Conservation (phyloP, 108 stramenopile species). For the Heterococcus sp. region DNA sequence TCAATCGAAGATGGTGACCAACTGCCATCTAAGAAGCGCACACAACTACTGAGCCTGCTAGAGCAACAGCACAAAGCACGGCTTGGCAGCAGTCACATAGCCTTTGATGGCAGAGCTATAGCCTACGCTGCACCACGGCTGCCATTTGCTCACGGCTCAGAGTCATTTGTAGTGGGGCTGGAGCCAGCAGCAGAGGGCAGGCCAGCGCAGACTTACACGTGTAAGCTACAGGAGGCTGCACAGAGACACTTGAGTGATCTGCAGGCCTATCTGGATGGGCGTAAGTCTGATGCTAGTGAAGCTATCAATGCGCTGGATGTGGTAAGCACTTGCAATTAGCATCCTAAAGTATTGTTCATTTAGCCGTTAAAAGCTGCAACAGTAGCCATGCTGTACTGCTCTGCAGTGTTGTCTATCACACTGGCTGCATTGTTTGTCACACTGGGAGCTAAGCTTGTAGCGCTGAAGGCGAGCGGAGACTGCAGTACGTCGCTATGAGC, state of each 20-base stretch:
- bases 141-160: slow-evolving; percentile 11
- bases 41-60: neutral
- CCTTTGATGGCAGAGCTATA: slow-evolving; percentile 17
- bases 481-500: slow-evolving; percentile 1
- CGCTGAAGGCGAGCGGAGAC: neutral
- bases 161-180: slow-evolving; percentile 30
- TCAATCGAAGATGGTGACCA: slow-evolving; percentile 41
- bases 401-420: too few relatives aligned
- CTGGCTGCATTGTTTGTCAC: neutral
- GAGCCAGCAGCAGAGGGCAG: slow-evolving; percentile 31
- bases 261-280: slow-evolving; percentile 8
- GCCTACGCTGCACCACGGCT: slow-evolving; percentile 26
- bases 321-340: too few relatives aligned
- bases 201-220: slow-evolving; percentile 9
- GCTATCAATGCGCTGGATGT: slow-evolving; percentile 6
- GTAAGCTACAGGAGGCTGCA: slow-evolving; percentile 26
- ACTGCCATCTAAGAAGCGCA: slow-evolving; percentile 1
- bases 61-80: neutral
- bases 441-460: neutral
- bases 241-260: slow-evolving; percentile 14
- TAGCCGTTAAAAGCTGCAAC: neutral
- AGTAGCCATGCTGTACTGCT: too few relatives aligned
- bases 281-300: neutral
- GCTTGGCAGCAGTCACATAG: neutral
- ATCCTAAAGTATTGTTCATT: neutral